Evolutionary conservation across 441 rosid genomes (phyloP).

Genomic region (Pelargonium citronellum): DNA sequence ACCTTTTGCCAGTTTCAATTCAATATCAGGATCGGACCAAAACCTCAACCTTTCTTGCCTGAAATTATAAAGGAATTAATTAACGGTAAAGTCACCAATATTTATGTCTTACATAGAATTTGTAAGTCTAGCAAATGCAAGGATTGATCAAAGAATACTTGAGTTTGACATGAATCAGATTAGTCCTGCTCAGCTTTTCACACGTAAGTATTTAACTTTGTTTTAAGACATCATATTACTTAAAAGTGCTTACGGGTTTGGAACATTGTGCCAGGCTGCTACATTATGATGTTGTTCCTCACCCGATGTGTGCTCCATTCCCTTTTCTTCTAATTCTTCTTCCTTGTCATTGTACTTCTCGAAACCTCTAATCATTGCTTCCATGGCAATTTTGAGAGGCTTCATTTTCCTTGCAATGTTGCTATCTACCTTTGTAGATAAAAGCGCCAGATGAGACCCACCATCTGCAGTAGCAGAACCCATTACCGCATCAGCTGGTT

Average conservation of each 20-base stretch:
- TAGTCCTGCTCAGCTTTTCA: not conserved
- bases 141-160: not conserved
- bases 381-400: slow-evolving; percentile 61
- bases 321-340: slow-evolving; percentile 14
- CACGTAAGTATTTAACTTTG: not conserved
- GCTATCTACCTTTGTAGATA: slow-evolving; percentile 22
- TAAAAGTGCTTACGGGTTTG: slow-evolving; percentile 63
- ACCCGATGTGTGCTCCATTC: slow-evolving; percentile 23
- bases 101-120: not conserved
- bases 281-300: slow-evolving; percentile 63
- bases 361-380: slow-evolving; percentile 85
- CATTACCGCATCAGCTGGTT: slow-evolving; percentile 43
- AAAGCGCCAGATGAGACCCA: slow-evolving; percentile 40
- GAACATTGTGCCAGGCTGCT: slow-evolving; percentile 90
- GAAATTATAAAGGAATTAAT: slow-evolving; percentile 30
- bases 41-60: slow-evolving; percentile 86
- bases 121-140: not conserved
- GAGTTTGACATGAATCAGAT: not conserved
- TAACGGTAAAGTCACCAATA: slow-evolving; percentile 21
- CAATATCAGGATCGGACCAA: slow-evolving; percentile 96
- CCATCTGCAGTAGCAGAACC: slow-evolving; percentile 52
- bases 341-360: slow-evolving; percentile 41
- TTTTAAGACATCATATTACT: slow-evolving; percentile 15
- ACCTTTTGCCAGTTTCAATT: slow-evolving; percentile 76
- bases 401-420: slow-evolving; percentile 33